These are phyloP conservation scores for Tulasnella sp. DNA, from an alignment of 768 basidiomycete genomes.

Conservation along the genomic window DNA sequence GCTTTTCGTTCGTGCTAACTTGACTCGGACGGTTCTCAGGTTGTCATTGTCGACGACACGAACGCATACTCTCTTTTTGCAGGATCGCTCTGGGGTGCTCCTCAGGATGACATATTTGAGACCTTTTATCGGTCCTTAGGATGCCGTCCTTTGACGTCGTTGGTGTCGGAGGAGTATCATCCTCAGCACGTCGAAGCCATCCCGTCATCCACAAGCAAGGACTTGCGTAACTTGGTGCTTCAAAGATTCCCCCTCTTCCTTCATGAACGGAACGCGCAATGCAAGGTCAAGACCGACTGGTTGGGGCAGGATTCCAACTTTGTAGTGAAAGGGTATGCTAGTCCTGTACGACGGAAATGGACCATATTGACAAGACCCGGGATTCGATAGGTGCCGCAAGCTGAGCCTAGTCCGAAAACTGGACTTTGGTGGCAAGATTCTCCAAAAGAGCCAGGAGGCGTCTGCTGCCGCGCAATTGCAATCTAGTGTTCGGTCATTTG, in stretches of 20 bases:
- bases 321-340: constrained; percentile 35
- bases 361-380: not conserved
- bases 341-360: not conserved
- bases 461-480: constrained; percentile 59
- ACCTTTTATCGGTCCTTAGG: constrained; percentile 75
- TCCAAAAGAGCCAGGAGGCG: constrained; percentile 59
- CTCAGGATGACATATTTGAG: constrained; percentile 90
- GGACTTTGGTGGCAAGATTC: constrained; percentile 48
- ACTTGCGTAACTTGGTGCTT: constrained; percentile 61
- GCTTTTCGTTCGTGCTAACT: not conserved
- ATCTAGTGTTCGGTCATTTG: constrained; percentile 47
- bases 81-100: constrained; percentile 68
- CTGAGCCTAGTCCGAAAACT: constrained; percentile 61
- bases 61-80: constrained; percentile 76
- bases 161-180: constrained; percentile 76
- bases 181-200: constrained; percentile 47
- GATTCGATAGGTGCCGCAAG: constrained; percentile 42
- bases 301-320: constrained; percentile 39
- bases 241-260: constrained; percentile 88
- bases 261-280: constrained; percentile 63
- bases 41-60: constrained; percentile 83
- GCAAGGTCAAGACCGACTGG: constrained; percentile 36
- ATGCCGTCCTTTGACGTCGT: constrained; percentile 62
- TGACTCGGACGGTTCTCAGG: constrained; percentile 38
- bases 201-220: constrained; percentile 47